Base-by-base conservation (phyloP, 116 monocot genomes). In the Papilionanthe hybrid region DNA sequence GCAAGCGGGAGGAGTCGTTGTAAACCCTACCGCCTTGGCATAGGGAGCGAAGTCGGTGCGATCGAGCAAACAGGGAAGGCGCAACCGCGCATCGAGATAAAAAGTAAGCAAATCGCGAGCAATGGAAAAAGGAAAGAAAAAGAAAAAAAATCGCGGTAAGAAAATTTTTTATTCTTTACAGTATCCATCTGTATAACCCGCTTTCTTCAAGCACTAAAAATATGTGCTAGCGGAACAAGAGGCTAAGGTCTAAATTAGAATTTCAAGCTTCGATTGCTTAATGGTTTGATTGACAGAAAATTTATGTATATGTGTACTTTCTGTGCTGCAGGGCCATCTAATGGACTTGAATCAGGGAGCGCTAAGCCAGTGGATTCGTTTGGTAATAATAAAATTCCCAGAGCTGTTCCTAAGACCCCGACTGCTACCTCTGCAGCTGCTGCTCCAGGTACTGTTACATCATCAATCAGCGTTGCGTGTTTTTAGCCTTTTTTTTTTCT, bases 341-440 rank as follows among this genome's bases (percentile, higher is more conserved):
- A 79, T 75, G 78, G 45, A 22, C 42, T 80, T 1, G 37, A 69
- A 42, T 41, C 81, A 44, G 79, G 63, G 79, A 63, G 41, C 69
- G 53, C 81, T 5, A 89, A 88, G 74, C 72, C 81, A 55, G 77
- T 56, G 22, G 93, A 90, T 79, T 5, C 75, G 29, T 68, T 89
- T 9, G 23, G 42, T 28, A 75, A 47, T 48, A 60, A 81, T 23
- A 90, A 75, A 80, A 81, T 68, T 75, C 67, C 83, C 17, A 57
- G 79, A 58, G 76, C 82, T 45, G 56, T 78, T 72, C 89, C 90
- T 15, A 91, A 80, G 81, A 82, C 91, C 17, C 94, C 92, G 0
- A 11, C 85, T 71, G 49, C 88, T 74, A 90, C 87, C 28, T 63
- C 87, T 48, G 65, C 82, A 42, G 47, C 69, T 42, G 85, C 85